Conservation (phyloP, 2,329 filamentous ascomycete genomes). For the Claviceps sp. region DNA sequence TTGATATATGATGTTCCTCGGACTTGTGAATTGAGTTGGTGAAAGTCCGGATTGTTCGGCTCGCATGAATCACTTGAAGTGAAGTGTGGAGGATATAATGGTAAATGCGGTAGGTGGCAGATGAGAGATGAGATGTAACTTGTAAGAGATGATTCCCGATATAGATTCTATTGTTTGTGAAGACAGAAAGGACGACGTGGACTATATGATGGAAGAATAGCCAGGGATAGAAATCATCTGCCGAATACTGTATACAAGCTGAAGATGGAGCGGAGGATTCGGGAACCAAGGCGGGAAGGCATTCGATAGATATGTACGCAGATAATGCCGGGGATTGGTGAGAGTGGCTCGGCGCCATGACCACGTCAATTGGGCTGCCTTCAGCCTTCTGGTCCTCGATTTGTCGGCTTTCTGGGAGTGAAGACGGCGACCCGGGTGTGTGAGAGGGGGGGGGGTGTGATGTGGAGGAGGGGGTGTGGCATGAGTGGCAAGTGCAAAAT, state of each 20-base stretch:
- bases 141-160: not conserved
- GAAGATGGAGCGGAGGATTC: not conserved
- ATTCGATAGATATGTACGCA: constrained; percentile 1
- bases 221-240: not conserved
- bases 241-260: not conserved
- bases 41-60: not conserved
- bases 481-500: not conserved
- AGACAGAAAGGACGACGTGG: not conserved
- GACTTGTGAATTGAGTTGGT: not conserved
- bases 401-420: not conserved
- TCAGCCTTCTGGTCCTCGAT: not conserved
- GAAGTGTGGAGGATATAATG: no score
- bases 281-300: not conserved
- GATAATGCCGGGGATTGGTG: not conserved
- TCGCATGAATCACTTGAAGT: not conserved
- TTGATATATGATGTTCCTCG: not conserved
- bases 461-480: no score
- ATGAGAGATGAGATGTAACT: not conserved
- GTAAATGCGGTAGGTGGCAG: no score
- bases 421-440: not conserved
- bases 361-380: not conserved
- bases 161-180: no score
- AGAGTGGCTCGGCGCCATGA: not conserved
- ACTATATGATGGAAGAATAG: not conserved
- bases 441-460: not conserved